Base-by-base conservation (phyloP, 2,329 filamentous ascomycete species). In the Microcera coccophila region DNA sequence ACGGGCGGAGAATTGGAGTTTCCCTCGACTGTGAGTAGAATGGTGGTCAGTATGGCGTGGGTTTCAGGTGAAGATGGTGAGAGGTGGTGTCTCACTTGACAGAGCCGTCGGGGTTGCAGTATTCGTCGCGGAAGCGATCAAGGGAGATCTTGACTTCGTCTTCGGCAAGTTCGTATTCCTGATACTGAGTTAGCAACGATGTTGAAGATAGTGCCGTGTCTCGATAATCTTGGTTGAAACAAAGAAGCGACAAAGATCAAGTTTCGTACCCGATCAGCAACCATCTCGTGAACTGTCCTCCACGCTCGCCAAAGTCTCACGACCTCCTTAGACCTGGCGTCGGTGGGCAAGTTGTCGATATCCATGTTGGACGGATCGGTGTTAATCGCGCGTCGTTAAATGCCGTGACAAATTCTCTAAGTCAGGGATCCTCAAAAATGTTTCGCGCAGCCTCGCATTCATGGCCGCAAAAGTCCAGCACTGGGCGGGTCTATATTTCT, bases 231-330 rank as follows among this genome's bases (percentile, higher is more conserved):
- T 10, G 16, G 17, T 35, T 35, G 33, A 20, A 18, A 8, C 9
- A 35, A 5, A 35, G 20, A 20, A n/a, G 16, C 33, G 28, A 24
- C 28, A 18, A 41, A 44, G 19, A 22, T 45, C 38, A 53, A 44
- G 21, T 24, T 33, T 35, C 85, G 59, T 79, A 95, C 90, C 66
- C 91, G 75, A 67, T 97, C 93, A 49, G 79, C 76, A 57, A 93
- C 85, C 91, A 98, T 95, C 76, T 98, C 88, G 68, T 95, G 89
- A 37, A 90, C 83, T 8, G 93, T 98, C 68, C 83, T 82, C 81
- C 88, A 94, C 58, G 90, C 89, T 67, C 91, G 87, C 91, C 93
- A 98, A 56, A 96, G 81, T 63, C 87, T 82, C 60, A 78, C 71
- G 37, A 76, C 66, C 66, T 73, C 70, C 63, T 76, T 75, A 53